These are phyloP conservation scores for Blastobotrys petasosporus DNA, from an alignment of 1,139 yeast genomes.

Conservation along the genomic window DNA sequence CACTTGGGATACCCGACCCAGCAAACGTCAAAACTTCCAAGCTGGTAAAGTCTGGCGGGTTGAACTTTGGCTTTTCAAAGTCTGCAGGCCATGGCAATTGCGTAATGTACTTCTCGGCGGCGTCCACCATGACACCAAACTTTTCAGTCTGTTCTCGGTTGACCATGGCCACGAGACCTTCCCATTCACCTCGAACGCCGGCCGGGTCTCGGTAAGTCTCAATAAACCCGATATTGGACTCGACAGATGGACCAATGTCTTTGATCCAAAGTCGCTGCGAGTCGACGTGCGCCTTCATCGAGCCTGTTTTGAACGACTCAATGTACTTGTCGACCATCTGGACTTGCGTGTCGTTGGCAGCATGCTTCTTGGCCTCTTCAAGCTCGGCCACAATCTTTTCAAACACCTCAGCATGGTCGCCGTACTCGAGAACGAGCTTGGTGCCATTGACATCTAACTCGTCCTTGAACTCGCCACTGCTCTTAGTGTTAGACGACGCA, in stretches of 20 bases:
- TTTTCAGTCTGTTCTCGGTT: slow-evolving; percentile 80
- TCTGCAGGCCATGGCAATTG: slow-evolving; percentile 70
- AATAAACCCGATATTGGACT: slow-evolving; percentile 82
- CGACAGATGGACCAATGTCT: slow-evolving; percentile 76
- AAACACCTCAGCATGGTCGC: slow-evolving; percentile 71
- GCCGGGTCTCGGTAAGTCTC: slow-evolving; percentile 91
- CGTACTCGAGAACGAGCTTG: slow-evolving; percentile 52
- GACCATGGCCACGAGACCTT: slow-evolving; percentile 87
- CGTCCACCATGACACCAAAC: slow-evolving; percentile 60
- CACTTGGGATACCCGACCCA: slow-evolving; percentile 87
- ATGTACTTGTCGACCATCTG: slow-evolving; percentile 61
- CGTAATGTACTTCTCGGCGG: slow-evolving; percentile 58
- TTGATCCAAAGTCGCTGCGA: slow-evolving; percentile 86
- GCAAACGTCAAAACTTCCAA: slow-evolving; percentile 86
- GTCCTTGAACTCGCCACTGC: slow-evolving; percentile 21
- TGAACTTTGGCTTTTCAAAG: slow-evolving; percentile 77
- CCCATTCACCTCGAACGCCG: slow-evolving; percentile 93
- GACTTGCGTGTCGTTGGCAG: slow-evolving; percentile 67
- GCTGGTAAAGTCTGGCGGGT: slow-evolving; percentile 88
- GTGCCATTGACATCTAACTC: slow-evolving; percentile 22
- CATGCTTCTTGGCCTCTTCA: slow-evolving; percentile 51
- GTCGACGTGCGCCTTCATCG: slow-evolving; percentile 77
- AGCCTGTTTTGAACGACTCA: slow-evolving; percentile 70
- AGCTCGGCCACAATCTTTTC: slow-evolving; percentile 51
- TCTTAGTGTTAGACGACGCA: slow-evolving; percentile 28